These are phyloP conservation scores for Corrigiola litoralis DNA, from an alignment of 179 eudicot genomes.

Conservation along the genomic window DNA sequence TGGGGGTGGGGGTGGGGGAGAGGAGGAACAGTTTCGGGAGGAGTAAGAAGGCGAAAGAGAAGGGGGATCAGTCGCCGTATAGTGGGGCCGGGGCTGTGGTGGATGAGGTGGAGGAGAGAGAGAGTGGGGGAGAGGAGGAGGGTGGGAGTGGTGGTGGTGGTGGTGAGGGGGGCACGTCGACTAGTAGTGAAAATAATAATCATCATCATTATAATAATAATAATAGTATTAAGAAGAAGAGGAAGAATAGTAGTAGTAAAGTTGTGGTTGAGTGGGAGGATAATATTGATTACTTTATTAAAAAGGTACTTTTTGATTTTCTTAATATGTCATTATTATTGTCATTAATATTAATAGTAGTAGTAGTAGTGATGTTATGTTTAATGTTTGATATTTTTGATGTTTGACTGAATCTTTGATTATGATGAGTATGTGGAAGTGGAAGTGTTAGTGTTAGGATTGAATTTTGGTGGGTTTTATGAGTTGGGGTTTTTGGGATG, in stretches of 20 bases:
- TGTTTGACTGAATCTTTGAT: neutral
- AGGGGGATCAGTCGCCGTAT: constrained; percentile 54
- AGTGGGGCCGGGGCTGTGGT: no score
- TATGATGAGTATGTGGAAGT: no score
- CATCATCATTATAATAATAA: neutral
- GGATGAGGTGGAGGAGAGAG: constrained; percentile 27
- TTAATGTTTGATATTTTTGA: no score
- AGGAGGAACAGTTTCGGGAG: constrained; percentile 47
- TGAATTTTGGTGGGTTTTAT: no score
- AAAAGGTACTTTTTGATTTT: constrained; percentile 44
- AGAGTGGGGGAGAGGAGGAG: neutral
- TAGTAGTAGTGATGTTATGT: neutral
- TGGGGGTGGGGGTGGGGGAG: neutral
- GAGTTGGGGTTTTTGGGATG: no score
- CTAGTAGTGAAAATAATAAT: constrained; percentile 2
- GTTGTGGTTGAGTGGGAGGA: constrained; percentile 59
- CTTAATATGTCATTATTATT: neutral
- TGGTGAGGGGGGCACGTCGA: constrained; percentile 26
- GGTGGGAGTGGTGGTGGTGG: constrained; percentile 2
- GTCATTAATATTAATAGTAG: neutral
- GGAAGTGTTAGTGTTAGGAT: no score
- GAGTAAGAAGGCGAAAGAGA: constrained; percentile 42
- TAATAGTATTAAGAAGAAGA: no score
- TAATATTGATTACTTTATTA: constrained; percentile 53
- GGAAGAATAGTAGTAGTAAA: no score